phyloP scores from a whole-genome alignment of 306 rosid species.

The Pueraria montana region DNA sequence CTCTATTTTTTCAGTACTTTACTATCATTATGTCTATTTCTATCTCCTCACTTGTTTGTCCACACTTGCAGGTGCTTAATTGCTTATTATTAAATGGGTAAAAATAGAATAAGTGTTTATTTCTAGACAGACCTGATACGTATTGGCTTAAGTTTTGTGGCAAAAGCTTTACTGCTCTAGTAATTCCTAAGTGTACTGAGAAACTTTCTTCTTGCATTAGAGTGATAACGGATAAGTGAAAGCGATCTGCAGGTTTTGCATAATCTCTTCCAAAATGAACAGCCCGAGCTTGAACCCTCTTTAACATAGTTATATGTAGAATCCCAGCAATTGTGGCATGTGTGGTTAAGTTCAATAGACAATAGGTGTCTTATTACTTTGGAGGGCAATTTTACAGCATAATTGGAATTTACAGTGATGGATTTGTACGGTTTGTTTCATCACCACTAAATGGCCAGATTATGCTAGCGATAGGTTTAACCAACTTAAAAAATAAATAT shows the following conservation, averaged over 20 bases:
- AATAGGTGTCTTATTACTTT: background rate
- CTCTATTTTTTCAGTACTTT: background rate
- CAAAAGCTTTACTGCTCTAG: constrained; percentile 35
- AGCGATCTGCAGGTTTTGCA: constrained; percentile 12
- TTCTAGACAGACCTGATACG: background rate
- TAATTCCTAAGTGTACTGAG: constrained; percentile 6
- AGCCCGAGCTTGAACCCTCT: constrained; percentile 4
- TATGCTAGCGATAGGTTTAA: background rate
- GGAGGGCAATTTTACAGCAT: background rate
- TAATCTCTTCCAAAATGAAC: constrained; percentile 19
- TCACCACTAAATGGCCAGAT: constrained; percentile 19
- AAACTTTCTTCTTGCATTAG: constrained; percentile 30
- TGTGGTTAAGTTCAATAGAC: background rate
- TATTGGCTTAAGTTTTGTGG: background rate
- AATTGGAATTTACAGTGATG: background rate
- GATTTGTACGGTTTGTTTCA: constrained; percentile 29
- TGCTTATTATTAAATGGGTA: constrained; percentile 22
- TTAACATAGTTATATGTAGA: background rate
- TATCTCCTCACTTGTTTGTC: constrained; percentile 2
- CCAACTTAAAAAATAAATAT: constrained; percentile 24
- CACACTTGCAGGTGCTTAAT: background rate
- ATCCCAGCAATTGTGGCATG: background rate
- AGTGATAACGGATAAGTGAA: constrained; percentile 37
- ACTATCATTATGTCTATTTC: background rate
- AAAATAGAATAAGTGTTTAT: background rate